Conservation (phyloP, 129 eudicot genomes). For the Ambrosia trifida region DNA sequence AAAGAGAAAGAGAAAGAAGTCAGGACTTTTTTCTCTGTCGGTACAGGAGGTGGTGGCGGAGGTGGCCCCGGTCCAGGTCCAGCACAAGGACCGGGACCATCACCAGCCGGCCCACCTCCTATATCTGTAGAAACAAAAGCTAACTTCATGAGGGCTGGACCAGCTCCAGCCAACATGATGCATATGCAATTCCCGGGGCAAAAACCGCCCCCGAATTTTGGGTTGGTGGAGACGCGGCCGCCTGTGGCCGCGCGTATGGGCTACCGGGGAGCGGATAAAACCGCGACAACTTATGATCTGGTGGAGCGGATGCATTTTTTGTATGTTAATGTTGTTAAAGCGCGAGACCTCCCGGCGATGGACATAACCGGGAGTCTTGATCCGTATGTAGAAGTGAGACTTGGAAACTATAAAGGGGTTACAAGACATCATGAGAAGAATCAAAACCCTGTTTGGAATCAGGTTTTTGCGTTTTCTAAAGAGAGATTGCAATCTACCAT, state of each 20-base stretch:
- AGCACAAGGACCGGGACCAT: not conserved
- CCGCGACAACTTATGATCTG: conserved; percentile 78
- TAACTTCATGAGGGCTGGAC: conserved; percentile 46
- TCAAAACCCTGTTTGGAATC: conserved; percentile 73
- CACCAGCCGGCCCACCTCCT: conserved; percentile 35
- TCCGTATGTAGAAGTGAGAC: conserved; percentile 88
- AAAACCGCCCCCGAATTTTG: conserved; percentile 65
- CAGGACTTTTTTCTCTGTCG: conserved; percentile 69
- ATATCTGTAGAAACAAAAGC: conserved; percentile 28
- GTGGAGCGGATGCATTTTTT: conserved; percentile 81
- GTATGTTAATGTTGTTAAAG: conserved; percentile 79
- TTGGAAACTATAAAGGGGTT: conserved; percentile 86
- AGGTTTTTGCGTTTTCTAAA: conserved; percentile 80
- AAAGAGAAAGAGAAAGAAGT: conserved; percentile 63
- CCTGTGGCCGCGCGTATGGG: conserved; percentile 91
- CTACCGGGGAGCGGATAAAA: conserved; percentile 68
- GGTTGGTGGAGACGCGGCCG: conserved; percentile 85
- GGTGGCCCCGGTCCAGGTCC: not conserved
- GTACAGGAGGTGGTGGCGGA: conserved; percentile 28
- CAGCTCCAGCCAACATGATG: conserved; percentile 55
- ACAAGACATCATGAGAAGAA: conserved; percentile 79
- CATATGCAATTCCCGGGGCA: conserved; percentile 64
- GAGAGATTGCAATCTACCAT: conserved; percentile 69
- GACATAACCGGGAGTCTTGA: conserved; percentile 79
- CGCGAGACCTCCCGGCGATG: conserved; percentile 71